A percentile compares a stretch with the other conserved stretches of the same genome.
These are phyloP conservation scores for Magnusiomyces sp. DNA, from an alignment of 1,139 yeast species.

Conservation along the genomic window DNA sequence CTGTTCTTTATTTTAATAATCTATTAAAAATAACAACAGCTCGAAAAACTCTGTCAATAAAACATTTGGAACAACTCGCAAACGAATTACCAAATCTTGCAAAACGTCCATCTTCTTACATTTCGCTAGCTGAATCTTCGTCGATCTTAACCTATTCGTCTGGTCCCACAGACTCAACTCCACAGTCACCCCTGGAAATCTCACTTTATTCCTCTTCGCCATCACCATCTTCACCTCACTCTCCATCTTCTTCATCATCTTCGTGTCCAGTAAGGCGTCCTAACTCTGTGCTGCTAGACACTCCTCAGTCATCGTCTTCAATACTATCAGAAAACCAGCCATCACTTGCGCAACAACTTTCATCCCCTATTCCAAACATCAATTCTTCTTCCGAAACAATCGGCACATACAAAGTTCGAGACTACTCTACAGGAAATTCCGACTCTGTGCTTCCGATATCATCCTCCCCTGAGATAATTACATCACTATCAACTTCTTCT, in stretches of 20 bases:
- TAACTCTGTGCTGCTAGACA: not conserved
- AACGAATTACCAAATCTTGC: constrained; percentile 13
- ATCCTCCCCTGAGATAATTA: too few species aligned
- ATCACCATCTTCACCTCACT: not conserved
- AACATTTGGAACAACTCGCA: constrained; percentile 14
- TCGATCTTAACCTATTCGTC: not conserved
- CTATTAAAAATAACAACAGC: constrained; percentile 5
- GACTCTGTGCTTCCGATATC: too few species aligned
- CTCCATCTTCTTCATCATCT: not conserved
- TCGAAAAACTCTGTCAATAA: constrained; percentile 13
- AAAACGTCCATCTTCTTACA: not conserved
- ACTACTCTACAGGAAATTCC: too few species aligned
- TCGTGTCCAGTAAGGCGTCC: not conserved
- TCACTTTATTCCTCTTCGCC: not conserved
- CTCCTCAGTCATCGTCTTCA: not conserved
- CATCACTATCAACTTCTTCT: too few species aligned
- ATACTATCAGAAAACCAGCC: not conserved
- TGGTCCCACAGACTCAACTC: not conserved
- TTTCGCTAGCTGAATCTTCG: not conserved
- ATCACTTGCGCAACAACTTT: too few species aligned
- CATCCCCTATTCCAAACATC: too few species aligned
- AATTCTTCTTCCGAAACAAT: too few species aligned
- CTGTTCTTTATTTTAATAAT: not conserved
- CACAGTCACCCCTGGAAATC: not conserved
- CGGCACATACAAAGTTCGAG: too few species aligned